These are phyloP conservation scores for Naegleria lovaniensis DNA, from an alignment of 208 protist genomes.

Conservation along the genomic window DNA sequence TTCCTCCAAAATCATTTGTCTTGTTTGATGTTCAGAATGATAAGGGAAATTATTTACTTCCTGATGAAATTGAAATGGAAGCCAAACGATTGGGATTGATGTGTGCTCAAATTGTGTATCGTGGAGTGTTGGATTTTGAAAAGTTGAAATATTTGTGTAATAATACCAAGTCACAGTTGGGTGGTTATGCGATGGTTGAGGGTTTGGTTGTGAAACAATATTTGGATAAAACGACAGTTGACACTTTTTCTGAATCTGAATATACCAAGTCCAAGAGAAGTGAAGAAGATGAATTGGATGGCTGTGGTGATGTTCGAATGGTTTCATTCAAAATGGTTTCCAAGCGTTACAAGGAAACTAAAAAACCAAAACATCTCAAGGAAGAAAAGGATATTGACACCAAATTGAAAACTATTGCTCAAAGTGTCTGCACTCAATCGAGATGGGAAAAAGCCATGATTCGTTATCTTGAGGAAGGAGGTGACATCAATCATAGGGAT, in stretches of 20 bases:
- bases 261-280: too few species aligned
- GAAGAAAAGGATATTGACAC: neutral
- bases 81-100: neutral
- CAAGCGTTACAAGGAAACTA: neutral
- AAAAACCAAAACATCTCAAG: neutral
- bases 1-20: neutral
- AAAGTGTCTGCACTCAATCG: neutral
- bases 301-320: neutral
- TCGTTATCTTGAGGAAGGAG: neutral
- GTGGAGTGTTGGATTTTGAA: neutral
- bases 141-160: neutral
- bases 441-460: neutral
- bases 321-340: neutral
- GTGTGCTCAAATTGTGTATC: neutral
- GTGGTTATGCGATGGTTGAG: neutral
- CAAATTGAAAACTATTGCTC: neutral
- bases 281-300: too few species aligned
- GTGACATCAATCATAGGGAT: neutral
- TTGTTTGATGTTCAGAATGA: slow-evolving; percentile 6
- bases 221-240: neutral
- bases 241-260: too few species aligned
- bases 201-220: neutral
- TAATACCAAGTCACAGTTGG: neutral
- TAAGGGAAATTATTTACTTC: neutral
- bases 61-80: neutral